These are phyloP conservation scores for Artomyces pyxidatus DNA, from an alignment of 768 basidiomycete species.

Conservation along the genomic window DNA sequence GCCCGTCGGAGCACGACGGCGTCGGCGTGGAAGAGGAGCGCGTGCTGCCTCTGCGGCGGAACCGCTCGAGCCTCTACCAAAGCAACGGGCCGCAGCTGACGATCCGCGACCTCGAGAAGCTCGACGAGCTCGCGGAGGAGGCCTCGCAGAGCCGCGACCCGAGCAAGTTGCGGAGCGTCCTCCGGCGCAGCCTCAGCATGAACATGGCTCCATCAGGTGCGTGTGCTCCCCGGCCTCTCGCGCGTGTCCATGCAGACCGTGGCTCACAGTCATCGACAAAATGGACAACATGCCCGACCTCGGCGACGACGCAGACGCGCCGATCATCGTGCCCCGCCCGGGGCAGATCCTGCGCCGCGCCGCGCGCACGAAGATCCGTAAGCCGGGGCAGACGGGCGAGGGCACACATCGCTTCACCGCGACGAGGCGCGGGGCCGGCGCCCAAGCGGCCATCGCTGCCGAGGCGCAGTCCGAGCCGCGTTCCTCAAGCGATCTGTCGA, in stretches of 20 bases:
- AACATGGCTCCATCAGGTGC: constrained; percentile 80
- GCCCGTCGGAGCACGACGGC: constrained; percentile 69
- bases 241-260: neutral
- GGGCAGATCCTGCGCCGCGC: constrained; percentile 86
- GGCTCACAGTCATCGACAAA: constrained; percentile 46
- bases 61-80: constrained; percentile 57
- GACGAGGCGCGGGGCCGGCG: constrained; percentile 35
- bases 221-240: constrained; percentile 23
- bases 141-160: constrained; percentile 79
- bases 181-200: constrained; percentile 82
- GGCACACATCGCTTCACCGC: constrained; percentile 76
- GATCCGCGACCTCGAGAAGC: constrained; percentile 86
- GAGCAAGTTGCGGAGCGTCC: constrained; percentile 63
- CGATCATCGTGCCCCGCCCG: constrained; percentile 83
- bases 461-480: constrained; percentile 26
- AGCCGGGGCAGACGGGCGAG: constrained; percentile 66
- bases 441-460: neutral
- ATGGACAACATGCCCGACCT: constrained; percentile 62
- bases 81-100: constrained; percentile 80
- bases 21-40: constrained; percentile 55
- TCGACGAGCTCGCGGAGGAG: constrained; percentile 91
- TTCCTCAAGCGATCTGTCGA: constrained; percentile 63
- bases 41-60: constrained; percentile 62
- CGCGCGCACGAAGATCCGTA: constrained; percentile 93
- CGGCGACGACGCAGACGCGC: constrained; percentile 80